A percentile compares a stretch with the other conserved stretches of the same genome.
These are phyloP conservation scores for Vanrija sp. DNA, from an alignment of 1,284 basidiomycete species.

Conservation along the genomic window DNA sequence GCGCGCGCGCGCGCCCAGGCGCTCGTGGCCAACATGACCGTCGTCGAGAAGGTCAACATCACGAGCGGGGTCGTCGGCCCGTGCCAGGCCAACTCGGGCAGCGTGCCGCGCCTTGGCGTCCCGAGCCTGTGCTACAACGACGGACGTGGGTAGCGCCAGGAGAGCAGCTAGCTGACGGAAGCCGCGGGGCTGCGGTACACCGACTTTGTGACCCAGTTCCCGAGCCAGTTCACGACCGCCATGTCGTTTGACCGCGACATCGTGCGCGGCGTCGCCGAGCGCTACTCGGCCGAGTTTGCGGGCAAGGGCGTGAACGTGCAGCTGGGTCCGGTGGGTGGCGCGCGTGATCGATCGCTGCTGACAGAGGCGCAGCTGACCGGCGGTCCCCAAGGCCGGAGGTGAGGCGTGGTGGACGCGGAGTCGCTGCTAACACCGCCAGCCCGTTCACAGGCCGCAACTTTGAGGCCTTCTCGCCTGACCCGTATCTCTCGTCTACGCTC, in stretches of 20 bases:
- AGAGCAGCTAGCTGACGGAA: slow-evolving; percentile 21
- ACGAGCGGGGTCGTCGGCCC: slow-evolving; percentile 48
- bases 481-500: slow-evolving; percentile 47
- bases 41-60: slow-evolving; percentile 50
- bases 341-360: background rate
- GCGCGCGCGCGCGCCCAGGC: slow-evolving; percentile 44
- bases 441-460: slow-evolving; percentile 49
- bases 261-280: slow-evolving; percentile 46
- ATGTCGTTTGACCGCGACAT: slow-evolving; percentile 52
- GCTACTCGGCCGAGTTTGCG: slow-evolving; percentile 52
- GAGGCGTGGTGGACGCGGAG: slow-evolving; percentile 1
- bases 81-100: slow-evolving; percentile 62
- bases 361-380: slow-evolving; percentile 44
- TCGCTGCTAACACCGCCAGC: slow-evolving; percentile 8
- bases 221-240: slow-evolving; percentile 51
- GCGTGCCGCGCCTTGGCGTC: slow-evolving; percentile 47
- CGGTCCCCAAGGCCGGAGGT: slow-evolving; percentile 48
- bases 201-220: slow-evolving; percentile 50
- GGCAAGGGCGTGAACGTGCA: slow-evolving; percentile 47
- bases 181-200: slow-evolving; percentile 51
- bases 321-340: slow-evolving; percentile 35
- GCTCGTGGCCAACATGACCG: slow-evolving; percentile 49
- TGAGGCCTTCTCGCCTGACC: slow-evolving; percentile 50
- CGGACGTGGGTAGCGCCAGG: slow-evolving; percentile 47
- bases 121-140: slow-evolving; percentile 65